Conservation (phyloP, 2,329 filamentous ascomycete genomes). For the Chaetomiaceae sp. region DNA sequence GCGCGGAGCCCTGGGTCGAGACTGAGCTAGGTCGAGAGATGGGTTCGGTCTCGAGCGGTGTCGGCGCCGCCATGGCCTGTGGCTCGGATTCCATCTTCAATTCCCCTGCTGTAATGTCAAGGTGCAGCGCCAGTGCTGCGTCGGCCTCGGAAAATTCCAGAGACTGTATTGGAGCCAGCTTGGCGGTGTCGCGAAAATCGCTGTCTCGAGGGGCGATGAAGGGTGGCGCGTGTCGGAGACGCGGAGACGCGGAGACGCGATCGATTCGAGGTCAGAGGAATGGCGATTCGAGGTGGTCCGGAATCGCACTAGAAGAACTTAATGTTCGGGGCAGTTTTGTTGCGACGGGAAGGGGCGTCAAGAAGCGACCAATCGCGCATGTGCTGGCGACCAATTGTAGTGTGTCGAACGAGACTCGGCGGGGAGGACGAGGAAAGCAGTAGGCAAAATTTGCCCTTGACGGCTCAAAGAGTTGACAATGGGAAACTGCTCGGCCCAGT, state of each 20-base stretch:
- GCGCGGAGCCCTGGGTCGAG: conserved; percentile 39
- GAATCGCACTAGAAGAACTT: background rate
- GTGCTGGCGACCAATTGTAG: no score
- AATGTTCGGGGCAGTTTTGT: no score
- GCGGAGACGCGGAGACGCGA: background rate
- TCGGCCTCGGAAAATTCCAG: conserved; percentile 18
- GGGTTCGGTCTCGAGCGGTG: conserved; percentile 44
- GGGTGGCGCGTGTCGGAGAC: background rate
- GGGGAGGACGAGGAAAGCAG: no score
- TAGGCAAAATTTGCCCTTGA: no score
- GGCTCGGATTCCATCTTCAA: conserved; percentile 41
- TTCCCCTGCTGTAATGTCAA: conserved; percentile 26
- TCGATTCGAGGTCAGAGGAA: background rate
- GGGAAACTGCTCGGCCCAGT: no score
- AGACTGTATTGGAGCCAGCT: conserved; percentile 27
- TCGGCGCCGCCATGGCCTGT: conserved; percentile 35
- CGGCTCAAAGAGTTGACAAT: no score
- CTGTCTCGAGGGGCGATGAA: background rate
- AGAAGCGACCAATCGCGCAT: no score
- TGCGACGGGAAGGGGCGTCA: no score
- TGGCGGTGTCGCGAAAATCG: conserved; percentile 19
- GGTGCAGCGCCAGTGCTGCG: conserved; percentile 19
- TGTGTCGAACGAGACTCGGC: no score
- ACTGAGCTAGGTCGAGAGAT: conserved; percentile 48
- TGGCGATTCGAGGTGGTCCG: background rate